phyloP scores from a whole-genome alignment of 1,139 yeast species.

The Zygosaccharomyces pseudobailii region DNA sequence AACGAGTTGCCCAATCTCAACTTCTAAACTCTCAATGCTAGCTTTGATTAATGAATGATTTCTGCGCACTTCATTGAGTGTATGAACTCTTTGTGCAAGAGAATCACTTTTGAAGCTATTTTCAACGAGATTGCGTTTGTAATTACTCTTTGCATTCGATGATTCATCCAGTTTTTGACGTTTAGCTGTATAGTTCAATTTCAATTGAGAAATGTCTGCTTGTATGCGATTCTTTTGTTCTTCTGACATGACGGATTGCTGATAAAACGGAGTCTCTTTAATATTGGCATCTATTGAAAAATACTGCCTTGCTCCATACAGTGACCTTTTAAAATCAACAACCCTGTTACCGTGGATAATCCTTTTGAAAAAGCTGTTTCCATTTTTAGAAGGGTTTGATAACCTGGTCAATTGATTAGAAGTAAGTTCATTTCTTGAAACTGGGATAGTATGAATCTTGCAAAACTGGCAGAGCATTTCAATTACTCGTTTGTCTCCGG shows the following conservation, averaged over 20 bases:
- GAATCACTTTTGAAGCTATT: slow-evolving; percentile 16
- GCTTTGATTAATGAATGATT: slow-evolving; percentile 19
- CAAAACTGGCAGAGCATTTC: slow-evolving; percentile 64
- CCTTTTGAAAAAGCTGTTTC: slow-evolving; percentile 45
- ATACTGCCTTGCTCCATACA: slow-evolving; percentile 53
- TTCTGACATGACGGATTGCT: slow-evolving; percentile 43
- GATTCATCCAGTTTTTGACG: slow-evolving; percentile 25
- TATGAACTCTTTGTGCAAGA: slow-evolving; percentile 16
- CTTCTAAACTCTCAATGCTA: slow-evolving; percentile 28
- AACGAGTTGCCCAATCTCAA: slow-evolving; percentile 23
- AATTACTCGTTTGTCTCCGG: slow-evolving; percentile 73
- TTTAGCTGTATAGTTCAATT: slow-evolving; percentile 15
- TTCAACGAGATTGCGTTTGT: slow-evolving; percentile 16
- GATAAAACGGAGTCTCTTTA: slow-evolving; percentile 35
- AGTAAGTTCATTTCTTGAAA: slow-evolving; percentile 43
- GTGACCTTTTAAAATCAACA: slow-evolving; percentile 49
- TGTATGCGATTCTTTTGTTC: slow-evolving; percentile 26
- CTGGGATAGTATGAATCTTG: slow-evolving; percentile 61
- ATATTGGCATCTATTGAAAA: slow-evolving; percentile 34
- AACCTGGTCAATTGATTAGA: slow-evolving; percentile 40
- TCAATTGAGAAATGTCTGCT: slow-evolving; percentile 21
- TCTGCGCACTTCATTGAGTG: slow-evolving; percentile 18
- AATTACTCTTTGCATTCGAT: slow-evolving; percentile 22
- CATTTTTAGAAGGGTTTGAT: slow-evolving; percentile 36
- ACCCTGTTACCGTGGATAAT: slow-evolving; percentile 58